Base-by-base conservation (phyloP, 257 asterid species). In the Lycium ferocissimum region DNA sequence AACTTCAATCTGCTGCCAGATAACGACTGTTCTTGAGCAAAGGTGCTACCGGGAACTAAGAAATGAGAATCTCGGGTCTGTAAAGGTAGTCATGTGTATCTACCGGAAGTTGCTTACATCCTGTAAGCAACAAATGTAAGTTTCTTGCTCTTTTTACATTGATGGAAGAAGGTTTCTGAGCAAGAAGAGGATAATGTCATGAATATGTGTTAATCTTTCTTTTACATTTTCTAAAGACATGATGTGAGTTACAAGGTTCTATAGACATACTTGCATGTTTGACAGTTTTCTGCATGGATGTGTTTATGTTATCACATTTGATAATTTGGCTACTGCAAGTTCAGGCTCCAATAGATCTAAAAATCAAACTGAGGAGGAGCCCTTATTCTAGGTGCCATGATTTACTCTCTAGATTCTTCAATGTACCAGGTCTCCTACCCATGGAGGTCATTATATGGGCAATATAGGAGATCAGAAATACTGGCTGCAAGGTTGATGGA, bases 71-170 rank as follows among this genome's bases (percentile, higher is more conserved):
- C 63, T 92, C 54, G 89, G 84, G 84, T 58, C 88, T 83, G 97
- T 93, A 40, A 92, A 92, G 90, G 90, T 84, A 81, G 92, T 93
- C 87, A 90, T 93, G 86, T 92, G 92, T 85, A 86, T 93, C 71
- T 93, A 92, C 91, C 89, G 94, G 88, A 93, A 91, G 90, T 89
- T 93, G 91, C 83, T 92, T 82, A 53, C 87, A 82, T 86, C 95
- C 83, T 93, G 97, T 90, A 93, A 88, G 87, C 93, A 91, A 86
- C 95, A 93, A 90, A 93, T 93, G 97, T 93, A 92, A 93, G 97
- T 89, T 87, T 86, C 84, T n/a, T 73, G 67, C 84, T 85, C 85
- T 83, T 54, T 81, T 84, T 49, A 80, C 67, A 81, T 84, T 84
- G 85, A 40, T 69, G 63, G 47, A 26, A 14, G 63, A 76, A 75